Evolutionary conservation across 208 protist species (phyloP).

Genomic region (Leishmania braziliensis): DNA sequence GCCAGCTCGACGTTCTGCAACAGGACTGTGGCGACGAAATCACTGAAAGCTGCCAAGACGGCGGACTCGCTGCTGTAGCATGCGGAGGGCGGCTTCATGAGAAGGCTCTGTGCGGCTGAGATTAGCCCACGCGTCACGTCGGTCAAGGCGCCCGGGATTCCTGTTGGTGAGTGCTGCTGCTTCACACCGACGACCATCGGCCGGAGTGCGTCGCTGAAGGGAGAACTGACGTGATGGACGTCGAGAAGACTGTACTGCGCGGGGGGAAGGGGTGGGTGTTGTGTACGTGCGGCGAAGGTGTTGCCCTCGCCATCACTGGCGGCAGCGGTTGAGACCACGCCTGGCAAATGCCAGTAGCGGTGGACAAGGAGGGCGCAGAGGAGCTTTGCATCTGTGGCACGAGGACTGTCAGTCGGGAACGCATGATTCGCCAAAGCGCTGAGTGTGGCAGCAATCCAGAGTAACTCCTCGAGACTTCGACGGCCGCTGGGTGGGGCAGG

Average conservation of each 20-base stretch:
- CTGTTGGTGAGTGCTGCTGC: slow-evolving; percentile 9
- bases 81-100: slow-evolving; percentile 24
- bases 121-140: slow-evolving; percentile 54
- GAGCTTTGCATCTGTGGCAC: slow-evolving; percentile 56
- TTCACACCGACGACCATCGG: background rate
- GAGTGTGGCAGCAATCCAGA: slow-evolving; percentile 39
- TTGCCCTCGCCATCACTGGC: background rate
- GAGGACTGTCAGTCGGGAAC: slow-evolving; percentile 51
- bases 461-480: slow-evolving; percentile 17
- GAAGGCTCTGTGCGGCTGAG: slow-evolving; percentile 55
- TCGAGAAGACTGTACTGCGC: slow-evolving; percentile 26
- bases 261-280: slow-evolving; percentile 9
- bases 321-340: slow-evolving; percentile 7
- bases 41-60: slow-evolving; percentile 46
- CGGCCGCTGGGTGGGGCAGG: slow-evolving; percentile 12
- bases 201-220: background rate
- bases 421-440: slow-evolving; percentile 68
- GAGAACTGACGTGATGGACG: background rate
- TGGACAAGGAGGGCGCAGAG: slow-evolving; percentile 56
- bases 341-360: slow-evolving; percentile 32
- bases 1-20: slow-evolving; percentile 44
- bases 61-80: slow-evolving; percentile 52
- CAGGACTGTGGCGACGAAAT: slow-evolving; percentile 62
- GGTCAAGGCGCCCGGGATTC: slow-evolving; percentile 33
- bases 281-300: slow-evolving; percentile 29